Percentiles rank a stretch among this genome's conserved stretches.
Conservation (phyloP, 345 rosid genomes). For the Boechera stricta region DNA sequence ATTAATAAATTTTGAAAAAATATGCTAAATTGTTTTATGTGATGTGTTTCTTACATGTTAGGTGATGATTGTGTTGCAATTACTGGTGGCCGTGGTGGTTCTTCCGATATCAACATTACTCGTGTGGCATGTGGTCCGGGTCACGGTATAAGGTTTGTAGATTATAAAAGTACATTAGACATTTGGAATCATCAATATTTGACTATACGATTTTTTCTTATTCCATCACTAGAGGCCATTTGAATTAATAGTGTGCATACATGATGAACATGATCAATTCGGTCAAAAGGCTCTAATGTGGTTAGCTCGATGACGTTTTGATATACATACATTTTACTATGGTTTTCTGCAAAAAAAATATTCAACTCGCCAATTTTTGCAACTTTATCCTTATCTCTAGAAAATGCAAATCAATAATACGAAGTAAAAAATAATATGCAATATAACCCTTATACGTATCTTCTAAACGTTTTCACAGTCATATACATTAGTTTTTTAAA, state of each 20-base stretch:
- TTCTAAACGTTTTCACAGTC: too few species aligned
- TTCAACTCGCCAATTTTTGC: too few species aligned
- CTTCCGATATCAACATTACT: slow-evolving; percentile 44
- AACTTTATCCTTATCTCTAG: too few species aligned
- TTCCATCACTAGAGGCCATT: too few species aligned
- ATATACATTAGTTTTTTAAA: too few species aligned
- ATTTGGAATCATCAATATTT: not conserved
- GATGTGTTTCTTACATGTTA: not conserved
- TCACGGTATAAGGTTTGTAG: slow-evolving; percentile 59
- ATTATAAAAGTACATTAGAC: not conserved
- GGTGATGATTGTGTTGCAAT: slow-evolving; percentile 42
- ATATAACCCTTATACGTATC: too few species aligned
- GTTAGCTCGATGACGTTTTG: too few species aligned
- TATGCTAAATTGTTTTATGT: not conserved
- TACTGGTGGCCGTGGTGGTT: slow-evolving; percentile 13
- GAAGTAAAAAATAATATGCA: too few species aligned
- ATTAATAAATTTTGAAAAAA: not conserved
- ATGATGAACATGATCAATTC: not conserved
- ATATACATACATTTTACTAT: too few species aligned
- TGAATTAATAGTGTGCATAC: not conserved
- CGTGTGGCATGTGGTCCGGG: slow-evolving; percentile 65
- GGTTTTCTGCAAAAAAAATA: too few species aligned
- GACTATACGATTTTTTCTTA: not conserved
- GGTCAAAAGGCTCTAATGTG: not conserved
- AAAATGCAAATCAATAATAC: too few species aligned